Evolutionary conservation across 805 yeast species (phyloP), one percentile per base, ranked within the genome.

Genomic region (Nakazawaea ambrosiae): DNA sequence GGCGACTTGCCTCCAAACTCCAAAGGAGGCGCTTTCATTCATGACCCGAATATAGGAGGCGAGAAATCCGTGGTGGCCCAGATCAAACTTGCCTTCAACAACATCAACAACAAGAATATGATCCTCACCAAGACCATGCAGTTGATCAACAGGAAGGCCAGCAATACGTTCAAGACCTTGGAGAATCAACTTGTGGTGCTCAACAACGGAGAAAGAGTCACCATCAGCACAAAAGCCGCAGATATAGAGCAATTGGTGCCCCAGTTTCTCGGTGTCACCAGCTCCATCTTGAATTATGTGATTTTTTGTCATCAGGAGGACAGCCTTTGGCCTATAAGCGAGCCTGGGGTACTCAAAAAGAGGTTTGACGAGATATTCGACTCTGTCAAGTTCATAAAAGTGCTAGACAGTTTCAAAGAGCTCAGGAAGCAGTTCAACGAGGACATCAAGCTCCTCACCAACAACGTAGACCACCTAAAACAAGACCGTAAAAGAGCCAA

Each of bases 271-370:
- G 99, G 98, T 5, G 95, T 89, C 1, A 83, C 96, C 0, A 75
- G 76, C 41, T 84, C 97, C 0, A 76, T 92, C 38, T 61, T 92
- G 36, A 96, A 90, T 47, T 86, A 87, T 54, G 98, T 92, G 29
- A 80, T 90, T 1, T 92, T 92, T 59, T 90, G 98, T 52, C 99
- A 92, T 53, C 99, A 92, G 56, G 99, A 92, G 51, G 99, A 92
- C 43, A 80, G 90, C 49, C 59, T 87, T 20, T 92, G 99, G 99
- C 99, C 99, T 1, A 65, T 92, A 33, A 75, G 89, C 48, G 99
- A 92, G 57, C 94, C 98, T 1, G 70, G 95, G 2, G 72, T 72
- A 10, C 68, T 92, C 54, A 94, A 92, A 60, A 89, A 89, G 60
- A 73, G 90, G 37, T 94, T 92, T 50, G 98, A 92, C 57, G 98